Evolutionary conservation across 495 filamentous ascomycete species (phyloP).

Genomic region (Penicillium lividum): DNA sequence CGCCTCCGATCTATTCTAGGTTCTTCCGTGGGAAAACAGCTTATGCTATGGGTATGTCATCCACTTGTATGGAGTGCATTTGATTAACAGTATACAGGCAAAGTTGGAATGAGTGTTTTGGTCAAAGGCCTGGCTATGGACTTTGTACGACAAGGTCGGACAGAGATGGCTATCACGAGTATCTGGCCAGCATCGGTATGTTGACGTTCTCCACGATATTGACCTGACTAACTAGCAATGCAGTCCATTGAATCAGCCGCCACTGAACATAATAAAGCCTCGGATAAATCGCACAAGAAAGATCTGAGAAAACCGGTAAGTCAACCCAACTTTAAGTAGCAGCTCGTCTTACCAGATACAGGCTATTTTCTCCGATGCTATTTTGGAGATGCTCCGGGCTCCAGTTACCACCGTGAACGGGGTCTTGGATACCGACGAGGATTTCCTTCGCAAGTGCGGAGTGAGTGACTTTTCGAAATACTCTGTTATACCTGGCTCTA

Average conservation of each 20-base stretch:
- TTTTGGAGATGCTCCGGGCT: constrained; percentile 70
- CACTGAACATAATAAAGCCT: constrained; percentile 51
- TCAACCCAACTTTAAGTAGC: neutral
- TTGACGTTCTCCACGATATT: constrained; percentile 7
- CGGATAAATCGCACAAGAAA: constrained; percentile 38
- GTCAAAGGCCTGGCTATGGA: constrained; percentile 85
- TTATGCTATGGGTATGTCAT: constrained; percentile 69
- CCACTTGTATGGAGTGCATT: too few relatives aligned
- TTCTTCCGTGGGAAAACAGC: constrained; percentile 87
- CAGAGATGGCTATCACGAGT: constrained; percentile 74
- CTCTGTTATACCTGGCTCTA: constrained; percentile 61
- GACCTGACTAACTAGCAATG: neutral
- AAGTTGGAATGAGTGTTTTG: constrained; percentile 81
- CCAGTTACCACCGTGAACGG: constrained; percentile 67
- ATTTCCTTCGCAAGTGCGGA: constrained; percentile 70
- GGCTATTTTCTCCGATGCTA: constrained; percentile 78
- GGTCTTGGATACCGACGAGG: constrained; percentile 73
- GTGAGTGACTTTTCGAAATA: constrained; percentile 76
- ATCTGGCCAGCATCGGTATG: constrained; percentile 79
- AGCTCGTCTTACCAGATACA: constrained; percentile 13
- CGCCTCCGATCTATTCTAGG: constrained; percentile 80
- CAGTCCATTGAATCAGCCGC: constrained; percentile 74
- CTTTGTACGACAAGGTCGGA: constrained; percentile 64
- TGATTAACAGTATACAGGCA: constrained; percentile 36
- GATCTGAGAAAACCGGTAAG: constrained; percentile 64